Percentiles rank a stretch among this genome's conserved stretches.
These are phyloP conservation scores for Phylloporus sp. DNA, from an alignment of 1,284 basidiomycete species.

Conservation along the genomic window DNA sequence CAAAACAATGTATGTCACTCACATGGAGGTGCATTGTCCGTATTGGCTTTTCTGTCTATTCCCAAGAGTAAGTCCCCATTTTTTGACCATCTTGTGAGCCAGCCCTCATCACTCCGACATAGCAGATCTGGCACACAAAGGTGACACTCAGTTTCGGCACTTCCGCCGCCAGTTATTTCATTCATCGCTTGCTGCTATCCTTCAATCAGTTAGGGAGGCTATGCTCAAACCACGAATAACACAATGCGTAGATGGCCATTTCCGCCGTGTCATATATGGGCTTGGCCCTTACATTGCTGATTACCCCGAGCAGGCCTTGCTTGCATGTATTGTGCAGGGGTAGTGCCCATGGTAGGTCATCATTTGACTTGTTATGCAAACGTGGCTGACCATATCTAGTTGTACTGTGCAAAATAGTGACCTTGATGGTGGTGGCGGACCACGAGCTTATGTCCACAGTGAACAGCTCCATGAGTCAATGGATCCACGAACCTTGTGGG, in stretches of 20 bases:
- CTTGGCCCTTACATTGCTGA: slow-evolving; percentile 6
- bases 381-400: not conserved
- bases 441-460: not conserved
- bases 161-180: slow-evolving; percentile 2
- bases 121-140: slow-evolving; percentile 2
- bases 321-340: slow-evolving; percentile 7
- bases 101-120: not conserved
- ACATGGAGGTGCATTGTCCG: not conserved
- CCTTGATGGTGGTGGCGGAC: slow-evolving; percentile 2
- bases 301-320: slow-evolving; percentile 3
- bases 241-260: not conserved
- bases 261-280: not conserved
- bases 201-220: not conserved
- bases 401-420: not conserved
- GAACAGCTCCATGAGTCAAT: not conserved
- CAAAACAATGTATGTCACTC: not conserved
- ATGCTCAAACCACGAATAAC: slow-evolving; percentile 1
- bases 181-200: slow-evolving; percentile 5
- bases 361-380: no score
- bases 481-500: not conserved
- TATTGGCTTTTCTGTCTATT: slow-evolving; percentile 5
- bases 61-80: not conserved
- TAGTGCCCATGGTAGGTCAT: not conserved
- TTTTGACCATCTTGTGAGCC: not conserved
- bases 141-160: not conserved